Percentiles rank a stretch among this genome's conserved stretches.
Evolutionary conservation across 2,329 filamentous ascomycete species (phyloP).

Genomic region (Aspergillus neoniger): DNA sequence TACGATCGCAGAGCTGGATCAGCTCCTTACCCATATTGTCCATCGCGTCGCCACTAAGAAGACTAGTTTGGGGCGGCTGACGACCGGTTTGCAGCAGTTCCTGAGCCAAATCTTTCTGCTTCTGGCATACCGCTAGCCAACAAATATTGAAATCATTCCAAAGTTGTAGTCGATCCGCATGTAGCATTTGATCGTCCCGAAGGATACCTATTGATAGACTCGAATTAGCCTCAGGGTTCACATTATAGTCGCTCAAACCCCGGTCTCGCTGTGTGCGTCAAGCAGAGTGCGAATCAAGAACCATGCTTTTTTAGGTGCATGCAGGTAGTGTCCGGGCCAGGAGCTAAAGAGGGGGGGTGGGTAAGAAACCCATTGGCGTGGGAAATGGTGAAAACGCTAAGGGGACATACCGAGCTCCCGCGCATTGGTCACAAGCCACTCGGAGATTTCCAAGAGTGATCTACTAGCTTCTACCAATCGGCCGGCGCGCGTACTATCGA

Average conservation of each 20-base stretch:
- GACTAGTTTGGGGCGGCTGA: constrained; percentile 57
- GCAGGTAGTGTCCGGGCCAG: constrained; percentile 1
- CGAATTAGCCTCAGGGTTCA: constrained; percentile 12
- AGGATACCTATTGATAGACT: constrained; percentile 65
- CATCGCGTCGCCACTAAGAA: constrained; percentile 69
- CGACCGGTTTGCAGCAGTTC: constrained; percentile 61
- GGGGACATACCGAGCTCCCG: constrained; percentile 63
- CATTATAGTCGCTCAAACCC: neutral
- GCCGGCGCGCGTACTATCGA: constrained; percentile 68
- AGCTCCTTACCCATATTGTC: constrained; percentile 81
- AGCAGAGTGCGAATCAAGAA: neutral
- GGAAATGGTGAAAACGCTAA: constrained; percentile 24
- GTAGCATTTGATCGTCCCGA: constrained; percentile 75
- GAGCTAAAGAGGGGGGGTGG: neutral
- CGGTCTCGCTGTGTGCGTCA: neutral
- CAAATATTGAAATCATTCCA: constrained; percentile 96
- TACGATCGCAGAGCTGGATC: constrained; percentile 76
- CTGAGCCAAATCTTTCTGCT: constrained; percentile 73
- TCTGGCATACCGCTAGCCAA: constrained; percentile 81
- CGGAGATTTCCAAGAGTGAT: constrained; percentile 63
- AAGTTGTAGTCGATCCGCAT: constrained; percentile 74
- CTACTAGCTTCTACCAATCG: constrained; percentile 61
- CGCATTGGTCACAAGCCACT: constrained; percentile 67
- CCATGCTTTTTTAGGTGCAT: neutral
- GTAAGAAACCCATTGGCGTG: neutral